These are phyloP conservation scores for Pythium dissotocum DNA, from an alignment of 352 stramenopile species.

Conservation along the genomic window DNA sequence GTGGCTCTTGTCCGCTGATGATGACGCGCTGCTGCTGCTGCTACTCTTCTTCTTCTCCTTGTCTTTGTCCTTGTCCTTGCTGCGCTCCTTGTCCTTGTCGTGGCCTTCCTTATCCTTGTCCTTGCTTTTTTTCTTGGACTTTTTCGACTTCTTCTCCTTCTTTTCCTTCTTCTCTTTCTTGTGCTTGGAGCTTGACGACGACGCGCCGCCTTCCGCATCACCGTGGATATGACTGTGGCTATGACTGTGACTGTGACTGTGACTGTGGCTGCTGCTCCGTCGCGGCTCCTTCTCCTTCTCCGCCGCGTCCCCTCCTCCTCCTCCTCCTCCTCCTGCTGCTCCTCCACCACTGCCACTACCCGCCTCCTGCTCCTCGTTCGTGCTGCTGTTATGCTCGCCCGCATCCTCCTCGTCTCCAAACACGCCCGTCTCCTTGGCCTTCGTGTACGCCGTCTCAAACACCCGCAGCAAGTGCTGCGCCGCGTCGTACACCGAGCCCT, in stretches of 20 bases:
- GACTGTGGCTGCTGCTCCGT: conserved; percentile 11
- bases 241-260: conserved; percentile 26
- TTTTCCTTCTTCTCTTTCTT: conserved; percentile 48
- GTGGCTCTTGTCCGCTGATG: conserved; percentile 10
- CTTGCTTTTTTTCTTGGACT: conserved; percentile 74
- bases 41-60: conserved; percentile 35
- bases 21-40: conserved; percentile 2
- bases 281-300: conserved; percentile 3
- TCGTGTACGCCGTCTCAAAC: conserved; percentile 83
- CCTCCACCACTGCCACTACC: background rate
- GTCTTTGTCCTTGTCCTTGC: conserved; percentile 5
- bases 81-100: conserved; percentile 25
- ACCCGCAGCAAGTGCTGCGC: conserved; percentile 77
- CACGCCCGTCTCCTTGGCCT: conserved; percentile 58
- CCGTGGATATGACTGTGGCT: conserved; percentile 21
- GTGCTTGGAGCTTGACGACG: conserved; percentile 17
- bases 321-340: conserved; percentile 11
- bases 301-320: conserved; percentile 20
- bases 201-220: background rate
- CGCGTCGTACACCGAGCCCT: conserved; percentile 76
- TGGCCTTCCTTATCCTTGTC: conserved; percentile 50
- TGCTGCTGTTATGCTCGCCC: conserved; percentile 25
- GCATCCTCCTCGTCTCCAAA: conserved; percentile 35
- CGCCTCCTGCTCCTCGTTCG: conserved; percentile 37
- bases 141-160: conserved; percentile 60